These are phyloP conservation scores for Agrocybe praecox DNA, from an alignment of 768 basidiomycete genomes.

Conservation along the genomic window DNA sequence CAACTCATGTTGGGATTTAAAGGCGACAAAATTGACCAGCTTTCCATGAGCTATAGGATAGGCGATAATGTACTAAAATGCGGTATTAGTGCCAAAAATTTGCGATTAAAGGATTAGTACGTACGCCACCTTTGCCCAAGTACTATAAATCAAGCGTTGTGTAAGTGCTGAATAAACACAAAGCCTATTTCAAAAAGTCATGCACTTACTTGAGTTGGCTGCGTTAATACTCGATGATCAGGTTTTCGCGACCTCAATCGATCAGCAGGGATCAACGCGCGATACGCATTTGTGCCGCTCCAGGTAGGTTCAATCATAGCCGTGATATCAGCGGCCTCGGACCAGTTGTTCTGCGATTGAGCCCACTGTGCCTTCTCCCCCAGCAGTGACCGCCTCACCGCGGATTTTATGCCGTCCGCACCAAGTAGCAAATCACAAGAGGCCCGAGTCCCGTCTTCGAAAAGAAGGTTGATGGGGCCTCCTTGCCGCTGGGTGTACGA, in stretches of 20 bases:
- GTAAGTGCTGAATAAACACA: neutral
- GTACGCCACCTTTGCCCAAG: slow-evolving; percentile 51
- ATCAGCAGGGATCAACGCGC: slow-evolving; percentile 58
- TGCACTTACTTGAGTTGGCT: slow-evolving; percentile 47
- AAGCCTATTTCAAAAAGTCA: neutral
- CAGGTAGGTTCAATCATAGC: slow-evolving; percentile 54
- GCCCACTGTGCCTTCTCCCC: slow-evolving; percentile 37
- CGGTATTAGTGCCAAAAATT: neutral
- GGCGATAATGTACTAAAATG: slow-evolving; percentile 54
- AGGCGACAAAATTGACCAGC: slow-evolving; percentile 65
- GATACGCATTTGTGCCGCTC: slow-evolving; percentile 63
- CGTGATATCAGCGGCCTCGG: slow-evolving; percentile 42
- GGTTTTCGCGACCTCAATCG: slow-evolving; percentile 43
- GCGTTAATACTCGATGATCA: slow-evolving; percentile 48
- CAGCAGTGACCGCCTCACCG: slow-evolving; percentile 44
- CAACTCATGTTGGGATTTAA: slow-evolving; percentile 50
- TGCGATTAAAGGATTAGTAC: no score
- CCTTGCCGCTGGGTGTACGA: slow-evolving; percentile 50
- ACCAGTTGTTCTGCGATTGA: slow-evolving; percentile 31
- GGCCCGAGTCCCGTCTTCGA: slow-evolving; percentile 62
- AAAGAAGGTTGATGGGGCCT: slow-evolving; percentile 49
- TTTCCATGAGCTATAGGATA: slow-evolving; percentile 64
- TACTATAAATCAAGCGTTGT: slow-evolving; percentile 42
- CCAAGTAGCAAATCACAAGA: slow-evolving; percentile 70
- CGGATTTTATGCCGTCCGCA: slow-evolving; percentile 70